Base-by-base conservation (phyloP, 176 grass and related monocot species). In the Alloteropsis semialata region DNA sequence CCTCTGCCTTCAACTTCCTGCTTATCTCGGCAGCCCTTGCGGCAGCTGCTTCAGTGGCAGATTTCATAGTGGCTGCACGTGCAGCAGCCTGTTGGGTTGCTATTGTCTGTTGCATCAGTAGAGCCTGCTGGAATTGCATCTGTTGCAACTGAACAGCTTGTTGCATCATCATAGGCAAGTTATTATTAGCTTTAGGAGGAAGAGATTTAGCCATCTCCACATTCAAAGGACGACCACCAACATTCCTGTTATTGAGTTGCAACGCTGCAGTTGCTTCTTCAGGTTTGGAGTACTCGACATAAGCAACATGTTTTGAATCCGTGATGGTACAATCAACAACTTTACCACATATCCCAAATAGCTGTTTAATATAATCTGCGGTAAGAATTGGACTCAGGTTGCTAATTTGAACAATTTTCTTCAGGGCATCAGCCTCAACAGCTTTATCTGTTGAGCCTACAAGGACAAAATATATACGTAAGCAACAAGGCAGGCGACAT, bases 161-260 rank as follows among this genome's bases (percentile, higher is more conserved):
- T 85, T 98, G 92, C 96, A 98, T 96, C 89, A 96, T 92, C 75
- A 92, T 74, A 45, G 95, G 93, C 77, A 98, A 76, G 42, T 84
- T 83, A 78, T 89, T 93, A 82, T 93, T 98, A 16, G 78, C 87
- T 66, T 91, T 92, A 10, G 84, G 81, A 43, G 96, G 96, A 29
- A 96, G 85, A 32, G 93, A 93, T 81, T 96, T 98, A 51, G 96
- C 96, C 93, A 96, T 98, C 80, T 98, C 96, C 80, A 98, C 96
- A 88, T 96, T 96, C 76, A 98, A 81, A 1, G 91, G 93, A 48
- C 87, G 91, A 51, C 93, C 96, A 25, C 96, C 96, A 72, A 98
- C 93, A 80, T 92, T 89, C 58, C 87, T 87, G 68, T 88, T 98
- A 70, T 93, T 95, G 55, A 98, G 83, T 30, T 69, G 84, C 82